Percentiles rank a stretch among this genome's conserved stretches.
These are phyloP conservation scores for Ceratobasidium sp. DNA, from an alignment of 1,284 basidiomycete genomes.

Conservation along the genomic window DNA sequence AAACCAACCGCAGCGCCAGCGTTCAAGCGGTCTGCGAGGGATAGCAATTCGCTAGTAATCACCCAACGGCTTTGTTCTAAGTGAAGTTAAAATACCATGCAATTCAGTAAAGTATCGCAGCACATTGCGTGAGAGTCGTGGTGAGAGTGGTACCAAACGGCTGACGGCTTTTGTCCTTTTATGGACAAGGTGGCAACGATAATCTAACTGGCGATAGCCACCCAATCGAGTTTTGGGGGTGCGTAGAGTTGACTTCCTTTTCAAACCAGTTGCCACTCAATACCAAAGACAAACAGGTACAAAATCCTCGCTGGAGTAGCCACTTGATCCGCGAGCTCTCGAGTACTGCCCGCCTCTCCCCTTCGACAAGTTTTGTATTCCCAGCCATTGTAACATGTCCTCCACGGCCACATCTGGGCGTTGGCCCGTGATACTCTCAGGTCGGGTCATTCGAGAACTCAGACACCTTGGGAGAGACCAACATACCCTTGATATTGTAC, in stretches of 20 bases:
- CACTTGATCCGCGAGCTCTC: constrained; percentile 12
- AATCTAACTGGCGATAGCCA: not conserved
- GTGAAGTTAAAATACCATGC: no score
- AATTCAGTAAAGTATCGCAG: no score
- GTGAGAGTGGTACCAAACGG: no score
- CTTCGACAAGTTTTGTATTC: not conserved
- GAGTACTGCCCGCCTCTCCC: not conserved
- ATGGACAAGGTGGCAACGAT: no score
- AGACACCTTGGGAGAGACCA: not conserved
- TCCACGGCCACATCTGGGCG: constrained; percentile 11
- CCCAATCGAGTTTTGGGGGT: not conserved
- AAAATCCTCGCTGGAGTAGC: not conserved
- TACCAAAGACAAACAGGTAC: constrained; percentile 8
- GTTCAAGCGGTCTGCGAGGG: no score
- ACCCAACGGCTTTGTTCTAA: no score
- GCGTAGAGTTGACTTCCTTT: not conserved
- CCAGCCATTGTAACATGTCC: constrained; percentile 1
- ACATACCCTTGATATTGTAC: constrained; percentile 21
- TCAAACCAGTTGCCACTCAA: not conserved
- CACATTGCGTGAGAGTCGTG: no score
- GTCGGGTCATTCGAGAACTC: constrained; percentile 15
- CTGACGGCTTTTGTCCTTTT: no score
- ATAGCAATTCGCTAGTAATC: no score
- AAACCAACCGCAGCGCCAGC: no score
- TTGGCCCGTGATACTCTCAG: constrained; percentile 29